Evolutionary conservation across 331 rosid species (phyloP).

Genomic region (Quercus tomentella): DNA sequence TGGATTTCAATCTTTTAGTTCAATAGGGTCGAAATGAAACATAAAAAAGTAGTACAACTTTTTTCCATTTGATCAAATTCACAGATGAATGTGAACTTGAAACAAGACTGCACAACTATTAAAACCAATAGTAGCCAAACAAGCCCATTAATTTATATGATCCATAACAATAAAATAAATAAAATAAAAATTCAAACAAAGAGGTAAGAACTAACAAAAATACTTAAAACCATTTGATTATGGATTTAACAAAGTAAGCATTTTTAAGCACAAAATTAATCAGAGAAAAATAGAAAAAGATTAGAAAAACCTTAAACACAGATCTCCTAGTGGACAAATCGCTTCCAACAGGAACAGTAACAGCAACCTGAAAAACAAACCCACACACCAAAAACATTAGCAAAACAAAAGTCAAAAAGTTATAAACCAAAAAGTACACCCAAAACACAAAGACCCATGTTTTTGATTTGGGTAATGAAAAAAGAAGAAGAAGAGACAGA

Average conservation of each 20-base stretch:
- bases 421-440: neutral
- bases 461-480: conserved; percentile 11
- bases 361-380: conserved; percentile 41
- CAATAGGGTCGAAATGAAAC: neutral
- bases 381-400: conserved; percentile 2
- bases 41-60: neutral
- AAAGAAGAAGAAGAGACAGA: conserved; percentile 9
- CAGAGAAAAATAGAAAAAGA: neutral
- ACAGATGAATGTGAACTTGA: neutral
- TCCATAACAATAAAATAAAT: neutral
- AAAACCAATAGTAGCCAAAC: neutral
- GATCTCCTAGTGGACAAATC: conserved; percentile 78
- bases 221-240: neutral
- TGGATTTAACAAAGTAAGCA: neutral
- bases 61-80: neutral
- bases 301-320: conserved; percentile 56
- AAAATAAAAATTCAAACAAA: neutral
- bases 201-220: neutral
- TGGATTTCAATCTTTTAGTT: neutral
- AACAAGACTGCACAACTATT: neutral
- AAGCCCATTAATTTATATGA: neutral
- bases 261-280: neutral
- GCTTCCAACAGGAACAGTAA: conserved; percentile 63
- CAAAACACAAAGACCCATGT: conserved; percentile 2
- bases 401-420: neutral